Evolutionary conservation across 2,329 filamentous ascomycete genomes (phyloP), one percentile per base, ranked within the genome.

Genomic region (Fusarium sp.): DNA sequence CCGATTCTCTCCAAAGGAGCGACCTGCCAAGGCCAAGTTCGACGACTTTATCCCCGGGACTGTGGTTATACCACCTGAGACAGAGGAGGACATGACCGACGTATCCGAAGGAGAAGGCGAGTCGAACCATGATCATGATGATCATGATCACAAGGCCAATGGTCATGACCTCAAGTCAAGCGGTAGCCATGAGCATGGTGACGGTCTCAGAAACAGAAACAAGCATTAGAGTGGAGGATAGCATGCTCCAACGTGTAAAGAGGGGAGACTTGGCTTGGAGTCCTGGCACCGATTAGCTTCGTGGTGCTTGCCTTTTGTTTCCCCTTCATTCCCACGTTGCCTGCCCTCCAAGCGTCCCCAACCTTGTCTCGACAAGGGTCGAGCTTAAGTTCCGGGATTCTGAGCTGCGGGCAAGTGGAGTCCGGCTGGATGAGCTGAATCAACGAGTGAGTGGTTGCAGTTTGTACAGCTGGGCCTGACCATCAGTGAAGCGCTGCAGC

Each of bases 41-140:
- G 91, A 96, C 72, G 93, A 98, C 74, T 93, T 93, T 69, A 90
- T 93, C 61, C 77, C 83, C 3, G 84, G 84, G 3, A 84, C 89
- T 62, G 78, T 89, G 9, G 86, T 82, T 67, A 86, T 85, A 4
- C 87, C 90, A 70, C 83, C 86, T 2, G 85, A 90, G 65, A 79
- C 81, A 17, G 79, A 83, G 44, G 73, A 83, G 47, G 73, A 78
- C 23, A 73, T 75, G 49, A 71, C 80, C 63, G 73, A 78, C 49
- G 39, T 43, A 27, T 51, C 59, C 31, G 48, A 61, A 11, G 50
- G 42, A 9, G 58, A 63, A 37, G 57, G 63, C 21, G 62, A 63
- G 47, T 70, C 78, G 61, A 72, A 67, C 36, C 69, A 71, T 58
- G 71, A 77, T 32, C 76, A 84, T 59, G 74, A 75, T 52, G 71